Evolutionary conservation across 2,329 filamentous ascomycete species (phyloP), one percentile per base, ranked within the genome.

Genomic region (Fusarium napiforme): DNA sequence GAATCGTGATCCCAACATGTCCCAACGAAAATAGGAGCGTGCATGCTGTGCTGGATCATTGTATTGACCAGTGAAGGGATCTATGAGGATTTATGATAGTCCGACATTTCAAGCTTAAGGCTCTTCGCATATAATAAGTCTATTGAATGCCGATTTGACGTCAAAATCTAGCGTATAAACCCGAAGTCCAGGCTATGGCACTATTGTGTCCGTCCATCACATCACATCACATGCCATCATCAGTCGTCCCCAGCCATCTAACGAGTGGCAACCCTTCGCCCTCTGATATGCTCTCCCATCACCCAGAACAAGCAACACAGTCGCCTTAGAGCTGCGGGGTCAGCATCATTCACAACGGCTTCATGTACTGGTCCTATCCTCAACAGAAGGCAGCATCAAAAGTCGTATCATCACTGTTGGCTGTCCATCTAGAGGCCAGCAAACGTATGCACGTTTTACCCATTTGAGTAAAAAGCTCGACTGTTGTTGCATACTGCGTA

Each of bases 121-220:
- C 19, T 39, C 19, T n/a, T 26, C 9, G 2, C 15, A 12, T 4
- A 11, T 2, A 16, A 1, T 4, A 26, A 36, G n/a, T 5, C 14
- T 7, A n/a, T 0, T 3, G 19, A 7, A 21, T 18, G 10, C 19
- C 14, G 26, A n/a, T 5, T n/a, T 4, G 15, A 5, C 4, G 34
- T 9, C 14, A 18, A 28, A 2, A 7, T 18, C 34, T 7, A 4
- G 10, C 19, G 50, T 5, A 18, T 39, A 0, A 16, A 7, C 5
- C n/a, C 5, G 7, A 26, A 21, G 9, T 39, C 16, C 7, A 14
- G 15, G n/a, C n/a, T 8, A 15, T 34, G 7, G 1, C 15, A 55
- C 34, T 9, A 8, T 28, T 39, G 12, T 4, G 10, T 40, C 18
- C 15, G 0, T 21, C 14, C 10, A 40, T 19, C n/a, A 15, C 16